phyloP scores from a whole-genome alignment of 345 rosid species.

The Corchorus capsularis region DNA sequence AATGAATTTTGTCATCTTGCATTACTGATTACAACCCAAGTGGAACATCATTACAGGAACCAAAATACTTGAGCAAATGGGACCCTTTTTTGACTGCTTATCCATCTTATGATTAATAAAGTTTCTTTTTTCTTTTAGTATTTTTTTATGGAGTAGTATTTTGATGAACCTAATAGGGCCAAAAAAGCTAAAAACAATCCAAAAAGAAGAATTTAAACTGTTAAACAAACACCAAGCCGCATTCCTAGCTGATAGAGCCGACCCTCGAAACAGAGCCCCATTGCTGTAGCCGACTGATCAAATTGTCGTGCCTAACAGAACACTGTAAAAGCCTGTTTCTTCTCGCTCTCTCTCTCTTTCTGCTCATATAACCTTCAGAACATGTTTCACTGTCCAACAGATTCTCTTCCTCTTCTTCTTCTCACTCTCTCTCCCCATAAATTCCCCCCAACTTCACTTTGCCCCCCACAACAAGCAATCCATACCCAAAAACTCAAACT shows the following conservation, averaged over 20 bases:
- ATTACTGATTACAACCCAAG: neutral
- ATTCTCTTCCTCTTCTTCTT: conserved; percentile 23
- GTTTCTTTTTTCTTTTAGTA: neutral
- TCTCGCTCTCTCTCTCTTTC: neutral
- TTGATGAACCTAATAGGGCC: neutral
- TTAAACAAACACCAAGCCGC: conserved; percentile 15
- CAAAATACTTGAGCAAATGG: neutral
- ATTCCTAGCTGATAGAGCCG: conserved; percentile 34
- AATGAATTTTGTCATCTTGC: too few relatives aligned
- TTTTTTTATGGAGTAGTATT: neutral
- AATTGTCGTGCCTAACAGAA: conserved; percentile 46
- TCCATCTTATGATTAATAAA: neutral
- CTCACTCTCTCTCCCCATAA: conserved; percentile 28
- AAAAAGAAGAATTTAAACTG: neutral
- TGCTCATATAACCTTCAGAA: conserved; percentile 47
- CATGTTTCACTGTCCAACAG: conserved; percentile 30
- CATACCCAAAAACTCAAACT: neutral
- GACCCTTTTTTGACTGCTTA: conserved; percentile 8
- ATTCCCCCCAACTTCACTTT: conserved; percentile 19
- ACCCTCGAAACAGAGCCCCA: conserved; percentile 20
- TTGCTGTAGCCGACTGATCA: conserved; percentile 47
- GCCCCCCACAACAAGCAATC: neutral
- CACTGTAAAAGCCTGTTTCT: conserved; percentile 48
- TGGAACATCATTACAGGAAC: conserved; percentile 7
- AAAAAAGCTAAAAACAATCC: neutral